Base-by-base conservation (phyloP, 2,329 filamentous ascomycete genomes). In the Cordyceps pruinosa region DNA sequence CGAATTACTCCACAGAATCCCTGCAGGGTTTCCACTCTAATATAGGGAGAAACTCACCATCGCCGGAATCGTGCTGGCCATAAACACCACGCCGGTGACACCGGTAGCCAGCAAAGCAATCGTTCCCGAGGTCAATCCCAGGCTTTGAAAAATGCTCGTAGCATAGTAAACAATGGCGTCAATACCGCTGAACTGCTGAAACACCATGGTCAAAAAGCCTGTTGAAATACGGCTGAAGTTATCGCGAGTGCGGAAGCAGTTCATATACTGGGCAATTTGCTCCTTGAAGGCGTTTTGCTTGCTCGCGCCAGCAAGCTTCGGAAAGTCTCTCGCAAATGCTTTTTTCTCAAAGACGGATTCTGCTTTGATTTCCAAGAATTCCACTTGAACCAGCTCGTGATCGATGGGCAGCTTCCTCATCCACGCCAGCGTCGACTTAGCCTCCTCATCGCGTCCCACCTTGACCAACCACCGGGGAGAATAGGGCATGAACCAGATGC, bases 341-440 rank as follows among this genome's bases (percentile, higher is more conserved):
- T 84, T 81, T 70, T 90, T 88, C 70, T 93, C 88, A 63, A 93
- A 93, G 28, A 88, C 70, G 0, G 83, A 84, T 68, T 90, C 87
- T 0, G 88, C 87, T 69, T 89, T 89, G 73, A 93, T 92, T 68
- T 93, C 89, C n/a, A 89, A 79, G 65, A 87, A 90, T 65, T 93
- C 89, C 3, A 89, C 75, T 62, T 88, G 82, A 34, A 93, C 79
- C 0, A 88, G 77, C 49, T 89, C 83, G 64, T 90, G 78, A 60
- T 87, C 80, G 15, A 73, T 66, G 0, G 81, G 69, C 0, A 90
- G 76, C 6, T 78, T 79, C 34, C 89, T 83, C 8, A 93, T 80
- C 56, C 68, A 77, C 0, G 87, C 80, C 1, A 93, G 78, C 0
- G 34, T 71, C 55, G 73, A 69, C 56, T 71, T 56, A 4, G 86